Conservation (phyloP, 2,329 filamentous ascomycete species). For the Phyllosticta ampelicida region DNA sequence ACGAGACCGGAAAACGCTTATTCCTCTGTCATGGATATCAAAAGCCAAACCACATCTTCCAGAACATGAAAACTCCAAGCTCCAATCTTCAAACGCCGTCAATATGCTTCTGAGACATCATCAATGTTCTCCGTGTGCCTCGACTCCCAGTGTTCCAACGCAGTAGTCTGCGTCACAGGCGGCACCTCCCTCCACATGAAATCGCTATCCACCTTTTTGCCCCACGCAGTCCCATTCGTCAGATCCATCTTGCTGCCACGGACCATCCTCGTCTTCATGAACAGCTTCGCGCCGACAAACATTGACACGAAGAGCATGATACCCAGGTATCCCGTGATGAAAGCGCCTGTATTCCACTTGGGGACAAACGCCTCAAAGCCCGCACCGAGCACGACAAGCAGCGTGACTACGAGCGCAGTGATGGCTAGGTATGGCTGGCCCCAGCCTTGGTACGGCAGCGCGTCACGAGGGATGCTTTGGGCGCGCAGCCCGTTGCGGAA, state of each 20-base stretch:
- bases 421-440: constrained; percentile 24
- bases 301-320: constrained; percentile 24
- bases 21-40: no score
- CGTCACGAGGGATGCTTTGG: constrained; percentile 27
- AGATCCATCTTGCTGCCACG: constrained; percentile 5
- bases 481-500: constrained; percentile 27
- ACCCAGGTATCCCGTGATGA: constrained; percentile 29
- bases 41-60: no score
- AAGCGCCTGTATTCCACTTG: constrained; percentile 20
- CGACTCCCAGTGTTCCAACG: no score
- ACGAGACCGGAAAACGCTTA: no score
- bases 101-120: no score
- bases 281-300: constrained; percentile 7
- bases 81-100: no score
- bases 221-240: not conserved
- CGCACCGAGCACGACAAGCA: constrained; percentile 28
- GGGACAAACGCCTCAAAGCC: constrained; percentile 32
- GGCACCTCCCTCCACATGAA: no score
- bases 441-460: constrained; percentile 27
- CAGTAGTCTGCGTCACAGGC: no score
- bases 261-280: constrained; percentile 4
- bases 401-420: constrained; percentile 26
- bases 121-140: no score
- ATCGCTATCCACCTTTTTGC: not conserved
- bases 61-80: no score